Evolutionary conservation across 805 yeast genomes (phyloP).

Genomic region (Kuraishia ogatae): DNA sequence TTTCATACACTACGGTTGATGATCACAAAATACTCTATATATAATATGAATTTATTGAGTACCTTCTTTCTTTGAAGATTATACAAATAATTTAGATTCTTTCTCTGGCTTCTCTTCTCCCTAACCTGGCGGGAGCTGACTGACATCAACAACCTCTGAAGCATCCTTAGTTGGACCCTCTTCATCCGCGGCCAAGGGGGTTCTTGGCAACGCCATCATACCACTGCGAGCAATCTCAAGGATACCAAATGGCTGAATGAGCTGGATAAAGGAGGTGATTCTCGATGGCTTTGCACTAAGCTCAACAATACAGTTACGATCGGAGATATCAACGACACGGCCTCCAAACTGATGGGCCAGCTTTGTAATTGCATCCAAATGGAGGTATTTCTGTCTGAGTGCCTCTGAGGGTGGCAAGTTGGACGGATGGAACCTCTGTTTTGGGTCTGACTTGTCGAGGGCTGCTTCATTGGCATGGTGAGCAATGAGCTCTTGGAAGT

Average conservation of each 20-base stretch:
- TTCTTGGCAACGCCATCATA: constrained; percentile 97
- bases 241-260: constrained; percentile 92
- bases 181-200: constrained; percentile 59
- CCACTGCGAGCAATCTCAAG: constrained; percentile 96
- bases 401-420: constrained; percentile 88
- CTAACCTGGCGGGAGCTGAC: constrained; percentile 94
- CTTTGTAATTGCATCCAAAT: constrained; percentile 74
- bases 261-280: constrained; percentile 75
- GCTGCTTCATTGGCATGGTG: constrained; percentile 52
- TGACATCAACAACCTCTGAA: constrained; percentile 71
- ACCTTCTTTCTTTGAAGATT: neutral
- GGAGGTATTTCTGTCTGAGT: constrained; percentile 86
- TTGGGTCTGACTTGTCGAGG: constrained; percentile 30
- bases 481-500: constrained; percentile 87
- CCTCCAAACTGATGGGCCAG: constrained; percentile 89
- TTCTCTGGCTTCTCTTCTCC: neutral
- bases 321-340: constrained; percentile 82
- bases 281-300: constrained; percentile 90
- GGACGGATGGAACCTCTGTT: constrained; percentile 70
- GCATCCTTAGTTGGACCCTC: constrained; percentile 44
- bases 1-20: neutral
- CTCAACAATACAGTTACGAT: constrained; percentile 90
- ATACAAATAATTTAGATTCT: neutral
- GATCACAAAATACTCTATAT: neutral
- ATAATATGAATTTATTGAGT: neutral